Evolutionary conservation across 139 green algal genomes (phyloP).

Genomic region (Asterochloris erici): DNA sequence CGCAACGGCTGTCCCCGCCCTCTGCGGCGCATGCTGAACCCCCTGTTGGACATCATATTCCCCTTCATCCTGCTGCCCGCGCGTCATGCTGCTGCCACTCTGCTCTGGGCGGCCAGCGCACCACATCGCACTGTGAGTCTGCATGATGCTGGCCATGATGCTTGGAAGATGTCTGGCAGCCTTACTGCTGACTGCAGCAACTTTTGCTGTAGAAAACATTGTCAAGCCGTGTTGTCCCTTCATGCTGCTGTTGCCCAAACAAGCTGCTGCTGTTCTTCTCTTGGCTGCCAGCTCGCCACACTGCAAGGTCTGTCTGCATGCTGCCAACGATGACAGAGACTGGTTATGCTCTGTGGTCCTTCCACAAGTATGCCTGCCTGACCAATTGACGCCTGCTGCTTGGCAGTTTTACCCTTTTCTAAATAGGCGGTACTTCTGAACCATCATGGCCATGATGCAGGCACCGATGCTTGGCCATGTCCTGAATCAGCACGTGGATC

Average conservation of each 20-base stretch:
- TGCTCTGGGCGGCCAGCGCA: constrained; percentile 39
- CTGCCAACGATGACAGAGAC: no score
- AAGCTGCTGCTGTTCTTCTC: neutral
- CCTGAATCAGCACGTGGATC: neutral
- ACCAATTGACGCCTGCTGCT: neutral
- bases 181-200: neutral
- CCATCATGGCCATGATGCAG: neutral
- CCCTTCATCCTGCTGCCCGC: constrained; percentile 29
- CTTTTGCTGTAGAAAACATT: neutral
- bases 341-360: neutral
- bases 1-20: constrained; percentile 14
- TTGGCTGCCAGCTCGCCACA: neutral
- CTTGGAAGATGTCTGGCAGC: no score
- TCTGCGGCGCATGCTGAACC: constrained; percentile 6
- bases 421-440: neutral
- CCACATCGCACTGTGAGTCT: constrained; percentile 16
- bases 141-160: neutral
- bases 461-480: neutral
- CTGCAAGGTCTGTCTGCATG: neutral
- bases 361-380: neutral
- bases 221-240: neutral
- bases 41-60: constrained; percentile 14
- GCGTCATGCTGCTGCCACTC: constrained; percentile 26
- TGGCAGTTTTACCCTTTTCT: neutral
- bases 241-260: neutral